Evolutionary conservation across 345 rosid genomes (phyloP).

Genomic region (Eucalyptus cloeziana): DNA sequence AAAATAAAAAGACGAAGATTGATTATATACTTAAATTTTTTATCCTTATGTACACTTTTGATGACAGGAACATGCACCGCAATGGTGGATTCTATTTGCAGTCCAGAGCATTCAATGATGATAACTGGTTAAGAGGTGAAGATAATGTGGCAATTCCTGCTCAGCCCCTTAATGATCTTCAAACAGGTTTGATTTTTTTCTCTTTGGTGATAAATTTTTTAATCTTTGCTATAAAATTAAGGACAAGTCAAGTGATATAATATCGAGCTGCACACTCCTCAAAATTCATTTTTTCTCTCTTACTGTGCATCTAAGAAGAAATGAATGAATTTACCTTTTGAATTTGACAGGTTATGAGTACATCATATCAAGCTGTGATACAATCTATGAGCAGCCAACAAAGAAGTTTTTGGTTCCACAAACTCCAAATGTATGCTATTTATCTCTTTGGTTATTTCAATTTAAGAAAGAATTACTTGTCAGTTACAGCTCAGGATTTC

Average conservation of each 20-base stretch:
- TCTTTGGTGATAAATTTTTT: neutral
- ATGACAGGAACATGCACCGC: slow-evolving; percentile 9
- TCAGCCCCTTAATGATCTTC: slow-evolving; percentile 4
- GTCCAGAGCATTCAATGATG: slow-evolving; percentile 1
- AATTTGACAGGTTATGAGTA: neutral
- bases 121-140: slow-evolving; percentile 8
- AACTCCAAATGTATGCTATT: neutral
- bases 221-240: neutral
- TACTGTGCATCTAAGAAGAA: neutral
- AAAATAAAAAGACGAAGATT: too few species aligned
- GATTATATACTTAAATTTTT: too few species aligned
- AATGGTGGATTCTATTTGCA: slow-evolving; percentile 10
- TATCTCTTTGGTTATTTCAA: neutral
- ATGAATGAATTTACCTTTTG: neutral
- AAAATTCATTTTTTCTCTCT: neutral
- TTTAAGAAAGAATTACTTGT: neutral
- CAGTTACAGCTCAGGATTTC: neutral
- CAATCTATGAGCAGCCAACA: neutral
- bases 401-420: neutral
- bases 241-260: neutral
- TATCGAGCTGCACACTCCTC: neutral
- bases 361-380: neutral
- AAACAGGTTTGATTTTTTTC: slow-evolving; percentile 11
- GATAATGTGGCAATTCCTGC: slow-evolving; percentile 5
- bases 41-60: neutral